These are phyloP conservation scores for Scedosporium apiospermum DNA, from an alignment of 2,329 filamentous ascomycete species.

Conservation along the genomic window DNA sequence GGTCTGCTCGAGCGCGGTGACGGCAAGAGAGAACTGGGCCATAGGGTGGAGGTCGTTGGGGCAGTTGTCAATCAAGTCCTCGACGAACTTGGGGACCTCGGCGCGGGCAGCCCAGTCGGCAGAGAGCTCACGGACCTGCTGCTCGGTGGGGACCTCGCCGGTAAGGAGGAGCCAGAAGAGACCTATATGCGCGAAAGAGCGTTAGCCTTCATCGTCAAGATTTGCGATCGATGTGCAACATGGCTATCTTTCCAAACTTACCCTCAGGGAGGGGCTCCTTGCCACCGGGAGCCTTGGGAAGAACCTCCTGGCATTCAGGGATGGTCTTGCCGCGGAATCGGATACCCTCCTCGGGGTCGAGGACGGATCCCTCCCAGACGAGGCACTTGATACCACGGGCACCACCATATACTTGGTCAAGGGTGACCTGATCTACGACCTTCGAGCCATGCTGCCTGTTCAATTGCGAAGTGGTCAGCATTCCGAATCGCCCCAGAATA, in stretches of 20 bases:
- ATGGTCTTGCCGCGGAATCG: slow-evolving; percentile 99
- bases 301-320: slow-evolving; percentile 94
- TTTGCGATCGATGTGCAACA: neutral
- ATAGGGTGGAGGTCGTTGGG: slow-evolving; percentile 98
- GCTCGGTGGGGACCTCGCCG: slow-evolving; percentile 92
- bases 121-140: slow-evolving; percentile 96
- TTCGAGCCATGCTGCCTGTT: slow-evolving; percentile 85
- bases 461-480: slow-evolving; percentile 10
- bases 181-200: slow-evolving; percentile 36
- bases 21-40: slow-evolving; percentile 97
- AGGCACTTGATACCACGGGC: slow-evolving; percentile 97
- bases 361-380: slow-evolving; percentile 97
- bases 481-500: slow-evolving; percentile 6
- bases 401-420: slow-evolving; percentile 99
- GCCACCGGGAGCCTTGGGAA: slow-evolving; percentile 94
- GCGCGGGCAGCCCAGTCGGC: slow-evolving; percentile 98
- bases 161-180: slow-evolving; percentile 99
- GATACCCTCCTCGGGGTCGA: slow-evolving; percentile 98
- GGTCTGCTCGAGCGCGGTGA: slow-evolving; percentile 96
- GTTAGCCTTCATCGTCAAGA: neutral
- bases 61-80: slow-evolving; percentile 99
- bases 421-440: slow-evolving; percentile 93
- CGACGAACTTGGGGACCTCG: slow-evolving; percentile 93
- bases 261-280: slow-evolving; percentile 95
- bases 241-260: slow-evolving; percentile 20